Evolutionary conservation across 331 rosid species (phyloP), one percentile per base, ranked within the genome.

Genomic region (Telfairia occidentalis): DNA sequence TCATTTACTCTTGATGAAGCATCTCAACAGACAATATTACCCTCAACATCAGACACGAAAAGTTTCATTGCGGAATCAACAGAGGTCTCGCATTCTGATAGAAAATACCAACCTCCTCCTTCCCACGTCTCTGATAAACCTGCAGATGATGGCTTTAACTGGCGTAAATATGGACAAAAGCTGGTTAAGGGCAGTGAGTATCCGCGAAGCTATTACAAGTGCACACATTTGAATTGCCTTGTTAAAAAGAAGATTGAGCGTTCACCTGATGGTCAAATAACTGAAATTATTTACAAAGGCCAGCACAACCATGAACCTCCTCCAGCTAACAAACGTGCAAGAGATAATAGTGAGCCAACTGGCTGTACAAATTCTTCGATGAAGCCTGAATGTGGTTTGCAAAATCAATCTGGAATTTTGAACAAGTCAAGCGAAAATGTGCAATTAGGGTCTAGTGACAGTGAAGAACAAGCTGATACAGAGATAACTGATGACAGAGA

Each of bases 151-250:
- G 90, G 97, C 81, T 95, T 84, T 83, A 95, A 90, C 84, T 95
- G 99, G 99, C 89, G 99, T 60, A 95, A 95, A 83, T 95, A 95
- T 69, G 99, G 99, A 65, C 99, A 92, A 86, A 95, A 95, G 90
- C 97, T 88, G 80, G 99, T 95, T 73, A 95, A 91, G 81, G 99
- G 99, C 19, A 95, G 96, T 30, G 99, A 92, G 78, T 95, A 13
- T 92, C 96, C 97, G 8, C 88, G 99, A 77, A 92, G 99, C 84
- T 95, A 95, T 81, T 92, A 92, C 85, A 95, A 90, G 81, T 95
- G 99, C 75, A 95, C 97, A 0, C 89, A 88, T 82, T 79, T 73
- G 86, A 95, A 85, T 82, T 95, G 99, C 84, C 93, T 89, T 9
- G 99, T 95, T 65, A 95, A 87, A 78, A 95, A 95, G 87, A 95